Percentiles rank a stretch among this genome's conserved stretches.
These are phyloP conservation scores for Diplodia sapinea DNA, from an alignment of 2,329 filamentous ascomycete species.

Conservation along the genomic window DNA sequence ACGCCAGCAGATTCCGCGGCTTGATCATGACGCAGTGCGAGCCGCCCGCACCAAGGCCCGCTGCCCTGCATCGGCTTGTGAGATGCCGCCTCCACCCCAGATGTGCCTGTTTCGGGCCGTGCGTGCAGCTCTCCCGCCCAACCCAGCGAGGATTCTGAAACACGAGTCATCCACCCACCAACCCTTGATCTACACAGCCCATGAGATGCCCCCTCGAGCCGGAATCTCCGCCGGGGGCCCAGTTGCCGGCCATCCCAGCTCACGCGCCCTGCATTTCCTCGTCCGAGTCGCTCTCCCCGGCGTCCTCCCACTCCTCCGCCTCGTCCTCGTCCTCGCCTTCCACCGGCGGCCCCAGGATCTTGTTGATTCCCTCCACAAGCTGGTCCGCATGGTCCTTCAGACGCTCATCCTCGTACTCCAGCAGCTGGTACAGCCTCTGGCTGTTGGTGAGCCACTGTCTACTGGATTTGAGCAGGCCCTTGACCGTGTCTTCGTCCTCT, in stretches of 20 bases:
- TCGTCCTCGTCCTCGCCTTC: constrained; percentile 53
- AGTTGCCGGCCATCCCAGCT: constrained; percentile 30
- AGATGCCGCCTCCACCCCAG: constrained; percentile 3
- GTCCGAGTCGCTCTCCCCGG: constrained; percentile 43
- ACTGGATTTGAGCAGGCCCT: constrained; percentile 72
- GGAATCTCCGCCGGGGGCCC: neutral
- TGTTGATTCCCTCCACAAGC: constrained; percentile 61
- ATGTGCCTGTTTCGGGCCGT: constrained; percentile 18
- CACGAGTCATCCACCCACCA: constrained; percentile 18
- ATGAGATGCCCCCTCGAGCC: neutral
- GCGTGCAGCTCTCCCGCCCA: constrained; percentile 27
- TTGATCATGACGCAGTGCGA: neutral
- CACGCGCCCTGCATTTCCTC: constrained; percentile 49
- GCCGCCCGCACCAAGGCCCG: neutral
- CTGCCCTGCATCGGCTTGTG: constrained; percentile 19
- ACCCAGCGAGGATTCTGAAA: constrained; percentile 19
- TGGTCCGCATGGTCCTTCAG: constrained; percentile 77
- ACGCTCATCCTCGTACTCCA: constrained; percentile 86
- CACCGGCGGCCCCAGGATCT: constrained; percentile 51
- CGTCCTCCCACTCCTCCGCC: constrained; percentile 48
- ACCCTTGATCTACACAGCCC: constrained; percentile 1
- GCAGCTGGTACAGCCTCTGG: constrained; percentile 74
- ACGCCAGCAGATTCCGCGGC: neutral
- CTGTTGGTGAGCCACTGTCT: constrained; percentile 83
- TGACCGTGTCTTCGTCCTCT: constrained; percentile 53